Base-by-base conservation (phyloP, 140 eudicot species). In the Erigeron philadelphicus region DNA sequence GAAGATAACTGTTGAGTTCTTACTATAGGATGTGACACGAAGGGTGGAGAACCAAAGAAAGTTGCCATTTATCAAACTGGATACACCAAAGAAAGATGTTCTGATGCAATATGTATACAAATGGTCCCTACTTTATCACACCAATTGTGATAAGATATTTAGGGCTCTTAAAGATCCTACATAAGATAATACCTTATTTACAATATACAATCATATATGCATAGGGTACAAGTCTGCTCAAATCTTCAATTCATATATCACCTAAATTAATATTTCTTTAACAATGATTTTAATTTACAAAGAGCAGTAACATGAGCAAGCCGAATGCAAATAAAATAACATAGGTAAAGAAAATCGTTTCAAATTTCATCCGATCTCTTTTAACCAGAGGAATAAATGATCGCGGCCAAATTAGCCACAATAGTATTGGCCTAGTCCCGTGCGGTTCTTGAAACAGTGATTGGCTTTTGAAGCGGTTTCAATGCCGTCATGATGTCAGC, bases 401-500 rank as follows among this genome's bases (percentile, higher is more conserved):
- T 40, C 64, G 46, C 67, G 38, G 49, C 49, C 13, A 60, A 60
- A 23, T 60, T 60, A n/a, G 73, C 41, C 11, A 53, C n/a, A n/a
- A 38, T 38, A 71, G 41, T 73, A 71, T 50, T 11, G 19, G 67
- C 78, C 78, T 80, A 42, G 19, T 64, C 77, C 17, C 81, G 46
- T 44, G 87, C 68, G 49, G 61, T 82, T 72, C 75, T 90, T 47
- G 88, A 73, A 78, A 70, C 70, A 21, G 82, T 74, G 13, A 83
- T 71, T 50, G 95, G 84, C 87, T 85, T 90, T 78, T 87, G 95
- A 5, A 90, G 88, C 2, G 97, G 95, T 71, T 83, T 90, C 70
- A 90, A 60, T 16, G 93, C 86, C 43, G 90, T 87, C 97, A 90
- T 87, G 73, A 90, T 90, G 71, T 87, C 95, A 42, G 88, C 68